Conservation (phyloP, 2,329 filamentous ascomycete genomes). For the Zelopaecilomyces penicillatus region DNA sequence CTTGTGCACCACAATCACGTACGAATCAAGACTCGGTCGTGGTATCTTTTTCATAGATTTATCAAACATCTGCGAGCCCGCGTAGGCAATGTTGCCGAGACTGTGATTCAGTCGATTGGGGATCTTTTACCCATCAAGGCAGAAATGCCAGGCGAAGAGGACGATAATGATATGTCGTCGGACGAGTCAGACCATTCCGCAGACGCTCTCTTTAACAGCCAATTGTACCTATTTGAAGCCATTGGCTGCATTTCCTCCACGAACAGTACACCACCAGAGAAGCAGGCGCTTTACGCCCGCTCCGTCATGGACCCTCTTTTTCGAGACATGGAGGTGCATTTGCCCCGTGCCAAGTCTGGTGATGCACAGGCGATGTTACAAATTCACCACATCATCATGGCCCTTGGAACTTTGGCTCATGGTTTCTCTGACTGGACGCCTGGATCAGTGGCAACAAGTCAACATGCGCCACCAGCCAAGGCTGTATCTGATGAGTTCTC, state of each 20-base stretch:
- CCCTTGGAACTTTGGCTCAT: slow-evolving; percentile 81
- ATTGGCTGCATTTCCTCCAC: slow-evolving; percentile 89
- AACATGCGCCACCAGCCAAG: slow-evolving; percentile 44
- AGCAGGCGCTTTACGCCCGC: slow-evolving; percentile 79
- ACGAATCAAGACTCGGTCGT: slow-evolving; percentile 81
- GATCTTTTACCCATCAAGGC: slow-evolving; percentile 88
- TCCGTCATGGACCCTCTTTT: slow-evolving; percentile 87
- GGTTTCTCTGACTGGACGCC: slow-evolving; percentile 88
- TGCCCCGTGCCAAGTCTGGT: slow-evolving; percentile 66
- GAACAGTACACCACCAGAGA: slow-evolving; percentile 64
- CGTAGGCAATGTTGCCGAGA: slow-evolving; percentile 83
- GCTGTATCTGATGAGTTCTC: slow-evolving; percentile 77
- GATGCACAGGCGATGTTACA: slow-evolving; percentile 79
- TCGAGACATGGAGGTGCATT: slow-evolving; percentile 73
- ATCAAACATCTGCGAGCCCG: slow-evolving; percentile 79
- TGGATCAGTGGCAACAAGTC: slow-evolving; percentile 29
- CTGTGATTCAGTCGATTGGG: slow-evolving; percentile 79
- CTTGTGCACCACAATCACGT: slow-evolving; percentile 83
- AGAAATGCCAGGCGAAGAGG: slow-evolving; percentile 67
- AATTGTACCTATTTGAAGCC: slow-evolving; percentile 89
- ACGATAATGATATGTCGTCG: slow-evolving; percentile 89
- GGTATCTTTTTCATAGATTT: slow-evolving; percentile 93
- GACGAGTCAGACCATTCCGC: slow-evolving; percentile 84
- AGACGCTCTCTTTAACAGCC: slow-evolving; percentile 84
- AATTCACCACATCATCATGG: slow-evolving; percentile 95